Evolutionary conservation across 176 grass and related monocot genomes (phyloP), one percentile per base, ranked within the genome.

Genomic region (Oryza glaberrima): DNA sequence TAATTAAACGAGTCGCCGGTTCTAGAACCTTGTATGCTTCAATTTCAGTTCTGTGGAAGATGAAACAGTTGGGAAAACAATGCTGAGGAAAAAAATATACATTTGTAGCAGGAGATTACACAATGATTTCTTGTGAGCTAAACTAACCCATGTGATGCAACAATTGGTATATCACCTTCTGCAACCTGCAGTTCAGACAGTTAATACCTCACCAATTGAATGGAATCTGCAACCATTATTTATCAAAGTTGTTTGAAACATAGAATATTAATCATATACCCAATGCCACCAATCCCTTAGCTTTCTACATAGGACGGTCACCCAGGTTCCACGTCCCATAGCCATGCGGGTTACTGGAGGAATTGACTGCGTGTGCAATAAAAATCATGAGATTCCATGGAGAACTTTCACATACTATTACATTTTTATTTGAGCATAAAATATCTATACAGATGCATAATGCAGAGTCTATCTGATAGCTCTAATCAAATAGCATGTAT

Each of bases 251-350:
- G 58, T 68, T 86, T 72, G 81, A 20, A 41, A 68, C 40, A 88
- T 72, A 47, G 11, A 68, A 83, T 75, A 69, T 34, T n/a, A 66
- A 30, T 44, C 61, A 35, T 69, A 68, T 96, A 99, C 97, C 97
- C 94, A 96, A 87, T 96, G 88, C 94, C 97, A 99, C 97, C 97
- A 99, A 84, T 99, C 97, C 91, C 73, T 96, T 58, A 99, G 83
- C 68, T 99, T 99, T 36, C 97, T 91, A 79, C 97, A 99, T 56
- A 99, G 87, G 28, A 90, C 97, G 0, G 97, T 99, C 43, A 99
- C 94, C 97, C 97, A 99, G 23, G 97, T 99, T 81, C 90, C 92
- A 70, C 88, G 97, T 45, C 94, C 91, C 88, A 99, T 86, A 65
- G 92, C 97, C 97, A 99, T 96, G 65, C 97, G 91, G 61, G 94